Evolutionary conservation across 441 rosid species (phyloP).

Genomic region (Croton setiger): DNA sequence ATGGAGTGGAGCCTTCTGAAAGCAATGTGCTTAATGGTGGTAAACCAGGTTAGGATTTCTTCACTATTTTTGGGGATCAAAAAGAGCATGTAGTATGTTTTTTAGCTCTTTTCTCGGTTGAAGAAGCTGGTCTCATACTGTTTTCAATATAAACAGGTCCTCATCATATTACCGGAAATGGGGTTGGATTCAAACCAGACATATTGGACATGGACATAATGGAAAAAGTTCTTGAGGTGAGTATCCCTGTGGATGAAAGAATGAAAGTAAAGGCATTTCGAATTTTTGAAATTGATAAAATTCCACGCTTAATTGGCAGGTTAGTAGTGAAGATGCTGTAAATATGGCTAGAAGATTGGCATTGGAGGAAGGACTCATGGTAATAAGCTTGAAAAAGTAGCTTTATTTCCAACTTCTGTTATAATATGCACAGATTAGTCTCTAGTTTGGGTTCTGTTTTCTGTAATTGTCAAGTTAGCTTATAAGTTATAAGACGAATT

Average conservation of each 20-base stretch:
- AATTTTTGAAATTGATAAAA: not conserved
- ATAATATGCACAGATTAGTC: too few relatives aligned
- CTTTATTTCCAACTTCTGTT: not conserved
- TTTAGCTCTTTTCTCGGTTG: not conserved
- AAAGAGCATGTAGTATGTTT: too few relatives aligned
- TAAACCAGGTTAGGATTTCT: constrained; percentile 63
- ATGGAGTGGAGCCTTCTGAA: constrained; percentile 93
- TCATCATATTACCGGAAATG: constrained; percentile 87
- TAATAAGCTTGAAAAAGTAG: constrained; percentile 23
- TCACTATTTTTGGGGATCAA: too few relatives aligned
- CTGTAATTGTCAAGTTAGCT: not conserved
- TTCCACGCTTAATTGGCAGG: constrained; percentile 37
- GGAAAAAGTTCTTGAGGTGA: constrained; percentile 90
- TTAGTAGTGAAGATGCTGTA: constrained; percentile 80
- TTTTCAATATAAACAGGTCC: constrained; percentile 55
- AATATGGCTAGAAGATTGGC: constrained; percentile 92
- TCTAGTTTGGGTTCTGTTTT: not conserved
- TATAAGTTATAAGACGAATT: not conserved
- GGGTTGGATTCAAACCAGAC: constrained; percentile 95
- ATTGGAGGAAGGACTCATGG: constrained; percentile 93
- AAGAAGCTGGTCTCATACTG: constrained; percentile 14
- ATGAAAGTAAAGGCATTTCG: not conserved
- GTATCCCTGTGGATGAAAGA: not conserved
- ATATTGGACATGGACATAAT: constrained; percentile 94
- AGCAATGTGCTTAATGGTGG: constrained; percentile 92